phyloP scores from a whole-genome alignment of 768 basidiomycete species.

The Pulveroboletus ravenelii region DNA sequence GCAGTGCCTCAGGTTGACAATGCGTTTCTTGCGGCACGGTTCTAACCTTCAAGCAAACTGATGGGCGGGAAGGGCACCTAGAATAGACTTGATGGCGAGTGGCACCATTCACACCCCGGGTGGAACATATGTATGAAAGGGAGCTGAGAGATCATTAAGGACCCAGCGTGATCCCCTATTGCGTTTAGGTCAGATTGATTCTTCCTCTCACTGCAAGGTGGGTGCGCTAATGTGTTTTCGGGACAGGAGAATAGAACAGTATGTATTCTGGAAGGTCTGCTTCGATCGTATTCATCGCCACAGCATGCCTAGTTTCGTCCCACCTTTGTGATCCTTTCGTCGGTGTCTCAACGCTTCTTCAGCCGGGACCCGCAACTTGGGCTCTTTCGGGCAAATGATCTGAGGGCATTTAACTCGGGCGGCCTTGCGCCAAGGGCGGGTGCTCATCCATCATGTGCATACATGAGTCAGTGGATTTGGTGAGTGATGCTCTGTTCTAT shows the following conservation, averaged over 20 bases:
- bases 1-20: slow-evolving; percentile 55
- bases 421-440: slow-evolving; percentile 9
- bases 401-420: slow-evolving; percentile 45
- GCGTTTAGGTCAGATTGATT: slow-evolving; percentile 58
- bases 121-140: slow-evolving; percentile 59
- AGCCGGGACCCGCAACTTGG: slow-evolving; percentile 74
- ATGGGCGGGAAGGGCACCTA: slow-evolving; percentile 35
- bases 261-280: slow-evolving; percentile 82
- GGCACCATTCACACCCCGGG: slow-evolving; percentile 42
- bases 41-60: slow-evolving; percentile 70
- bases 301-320: slow-evolving; percentile 75
- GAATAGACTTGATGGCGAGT: slow-evolving; percentile 30
- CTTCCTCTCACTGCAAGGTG: slow-evolving; percentile 4
- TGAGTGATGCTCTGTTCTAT: slow-evolving; percentile 2
- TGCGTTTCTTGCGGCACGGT: slow-evolving; percentile 81
- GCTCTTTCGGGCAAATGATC: slow-evolving; percentile 78
- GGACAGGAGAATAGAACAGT: slow-evolving; percentile 79
- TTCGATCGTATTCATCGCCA: slow-evolving; percentile 34
- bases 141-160: slow-evolving; percentile 83
- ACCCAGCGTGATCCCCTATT: slow-evolving; percentile 60
- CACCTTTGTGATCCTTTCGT: slow-evolving; percentile 79
- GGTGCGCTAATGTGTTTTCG: slow-evolving; percentile 9
- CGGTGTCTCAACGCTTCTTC: slow-evolving; percentile 79
- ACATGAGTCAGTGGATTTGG: slow-evolving; percentile 69
- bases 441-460: slow-evolving; percentile 21